phyloP scores from a whole-genome alignment of 495 filamentous ascomycete species.

The Aspergillus leporis region DNA sequence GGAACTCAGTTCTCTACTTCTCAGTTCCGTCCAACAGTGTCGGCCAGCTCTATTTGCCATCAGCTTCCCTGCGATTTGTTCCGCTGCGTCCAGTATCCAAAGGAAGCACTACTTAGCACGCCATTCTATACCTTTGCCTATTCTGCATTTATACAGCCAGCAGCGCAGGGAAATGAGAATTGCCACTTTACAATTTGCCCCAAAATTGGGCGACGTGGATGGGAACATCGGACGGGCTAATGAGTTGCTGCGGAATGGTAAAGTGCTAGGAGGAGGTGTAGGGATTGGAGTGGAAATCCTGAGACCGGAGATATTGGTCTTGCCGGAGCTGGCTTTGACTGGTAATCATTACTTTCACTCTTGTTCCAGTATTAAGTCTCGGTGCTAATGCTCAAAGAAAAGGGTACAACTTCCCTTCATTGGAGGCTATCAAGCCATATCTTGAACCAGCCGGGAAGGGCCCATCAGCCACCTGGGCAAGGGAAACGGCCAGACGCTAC shows the following conservation, averaged over 20 bases:
- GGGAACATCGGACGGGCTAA: constrained; percentile 76
- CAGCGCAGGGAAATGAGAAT: constrained; percentile 63
- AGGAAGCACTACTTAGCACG: neutral
- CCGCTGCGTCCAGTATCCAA: neutral
- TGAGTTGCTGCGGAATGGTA: constrained; percentile 58
- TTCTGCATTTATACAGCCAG: neutral
- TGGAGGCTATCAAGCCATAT: constrained; percentile 72
- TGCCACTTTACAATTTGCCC: constrained; percentile 77
- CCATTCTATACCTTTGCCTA: neutral
- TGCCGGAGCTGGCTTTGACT: constrained; percentile 88
- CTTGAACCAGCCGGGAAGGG: constrained; percentile 79
- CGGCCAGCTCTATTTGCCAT: neutral
- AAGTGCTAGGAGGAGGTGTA: constrained; percentile 13
- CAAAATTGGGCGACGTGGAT: constrained; percentile 71
- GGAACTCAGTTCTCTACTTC: neutral
- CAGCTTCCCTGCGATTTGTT: neutral
- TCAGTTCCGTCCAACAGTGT: neutral
- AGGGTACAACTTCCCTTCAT: constrained; percentile 91
- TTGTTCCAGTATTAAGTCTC: neutral
- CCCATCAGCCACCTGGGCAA: constrained; percentile 77
- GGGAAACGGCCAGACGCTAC: constrained; percentile 66
- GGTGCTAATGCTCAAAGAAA: constrained; percentile 1
- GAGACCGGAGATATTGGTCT: constrained; percentile 61
- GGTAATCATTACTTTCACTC: constrained; percentile 50
- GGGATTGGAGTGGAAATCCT: constrained; percentile 29